Percentiles rank a stretch among this genome's conserved stretches.
These are phyloP conservation scores for Clarkia xantiana DNA, from an alignment of 345 rosid species.

Conservation along the genomic window DNA sequence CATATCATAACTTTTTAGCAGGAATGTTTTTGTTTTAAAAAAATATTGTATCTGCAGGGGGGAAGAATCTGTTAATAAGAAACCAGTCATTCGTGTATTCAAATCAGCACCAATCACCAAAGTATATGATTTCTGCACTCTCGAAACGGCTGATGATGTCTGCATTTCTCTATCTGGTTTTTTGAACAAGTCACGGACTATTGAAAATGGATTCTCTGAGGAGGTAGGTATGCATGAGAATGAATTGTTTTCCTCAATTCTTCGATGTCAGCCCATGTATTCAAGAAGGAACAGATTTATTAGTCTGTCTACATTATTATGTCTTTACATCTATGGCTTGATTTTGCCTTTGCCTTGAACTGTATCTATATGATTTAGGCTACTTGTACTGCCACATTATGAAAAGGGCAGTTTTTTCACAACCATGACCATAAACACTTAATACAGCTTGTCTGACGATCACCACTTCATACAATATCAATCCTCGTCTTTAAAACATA, in stretches of 20 bases:
- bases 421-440: too few species aligned
- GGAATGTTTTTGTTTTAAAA: too few species aligned
- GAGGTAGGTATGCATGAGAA: constrained; percentile 25
- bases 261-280: not conserved
- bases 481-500: not conserved
- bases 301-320: not conserved
- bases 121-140: constrained; percentile 39
- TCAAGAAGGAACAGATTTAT: not conserved
- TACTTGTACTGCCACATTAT: too few species aligned
- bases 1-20: too few species aligned
- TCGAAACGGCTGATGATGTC: constrained; percentile 59
- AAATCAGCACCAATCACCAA: constrained; percentile 59
- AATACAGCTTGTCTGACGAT: too few species aligned
- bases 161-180: constrained; percentile 39
- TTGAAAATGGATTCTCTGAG: constrained; percentile 40
- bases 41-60: not conserved
- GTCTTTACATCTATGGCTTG: too few species aligned
- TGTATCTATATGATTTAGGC: too few species aligned
- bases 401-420: too few species aligned
- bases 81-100: constrained; percentile 39
- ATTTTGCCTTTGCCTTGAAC: too few species aligned
- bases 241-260: not conserved
- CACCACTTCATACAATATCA: not conserved
- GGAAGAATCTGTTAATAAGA: constrained; percentile 1
- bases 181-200: constrained; percentile 32